A percentile compares a stretch with the other conserved stretches of the same genome.
These are phyloP conservation scores for Rhynchosporium agropyri DNA, from an alignment of 2,329 filamentous ascomycete genomes.

Conservation along the genomic window DNA sequence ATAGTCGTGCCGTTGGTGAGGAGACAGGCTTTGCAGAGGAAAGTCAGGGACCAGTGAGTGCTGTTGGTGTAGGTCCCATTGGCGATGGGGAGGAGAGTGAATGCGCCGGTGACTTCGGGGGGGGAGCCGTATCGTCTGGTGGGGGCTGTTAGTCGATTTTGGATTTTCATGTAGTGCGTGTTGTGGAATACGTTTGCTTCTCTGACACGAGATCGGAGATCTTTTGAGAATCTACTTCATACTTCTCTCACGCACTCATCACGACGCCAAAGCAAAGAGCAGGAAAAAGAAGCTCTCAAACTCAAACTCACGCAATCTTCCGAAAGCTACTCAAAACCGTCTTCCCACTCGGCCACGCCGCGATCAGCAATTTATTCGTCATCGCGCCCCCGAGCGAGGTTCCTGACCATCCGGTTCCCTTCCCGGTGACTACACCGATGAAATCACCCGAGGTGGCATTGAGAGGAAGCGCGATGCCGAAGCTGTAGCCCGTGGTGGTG, in stretches of 20 bases:
- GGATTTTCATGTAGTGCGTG: not conserved
- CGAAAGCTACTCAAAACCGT: constrained; percentile 47
- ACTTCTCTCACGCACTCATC: too few relatives aligned
- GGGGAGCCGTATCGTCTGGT: constrained; percentile 38
- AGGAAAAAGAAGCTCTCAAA: not conserved
- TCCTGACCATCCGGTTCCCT: constrained; percentile 52
- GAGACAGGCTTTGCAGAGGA: constrained; percentile 53
- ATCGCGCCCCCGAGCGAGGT: constrained; percentile 52
- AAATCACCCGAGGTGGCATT: constrained; percentile 51
- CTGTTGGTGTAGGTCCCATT: constrained; percentile 56
- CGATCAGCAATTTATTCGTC: constrained; percentile 50
- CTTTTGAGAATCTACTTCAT: too few relatives aligned
- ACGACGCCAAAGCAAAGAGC: too few relatives aligned
- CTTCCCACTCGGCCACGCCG: constrained; percentile 53
- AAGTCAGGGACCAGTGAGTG: constrained; percentile 57
- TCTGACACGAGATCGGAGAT: not conserved
- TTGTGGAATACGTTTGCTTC: not conserved
- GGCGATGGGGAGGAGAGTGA: constrained; percentile 50
- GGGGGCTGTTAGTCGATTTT: constrained; percentile 45
- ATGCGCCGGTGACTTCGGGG: constrained; percentile 40
- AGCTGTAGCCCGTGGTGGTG: constrained; percentile 47
- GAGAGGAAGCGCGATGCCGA: constrained; percentile 55
- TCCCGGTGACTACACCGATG: constrained; percentile 54
- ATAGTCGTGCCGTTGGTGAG: constrained; percentile 43
- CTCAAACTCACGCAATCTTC: constrained; percentile 41